These are phyloP conservation scores for Macroventuria anomochaeta DNA, from an alignment of 2,329 filamentous ascomycete genomes.

Conservation along the genomic window DNA sequence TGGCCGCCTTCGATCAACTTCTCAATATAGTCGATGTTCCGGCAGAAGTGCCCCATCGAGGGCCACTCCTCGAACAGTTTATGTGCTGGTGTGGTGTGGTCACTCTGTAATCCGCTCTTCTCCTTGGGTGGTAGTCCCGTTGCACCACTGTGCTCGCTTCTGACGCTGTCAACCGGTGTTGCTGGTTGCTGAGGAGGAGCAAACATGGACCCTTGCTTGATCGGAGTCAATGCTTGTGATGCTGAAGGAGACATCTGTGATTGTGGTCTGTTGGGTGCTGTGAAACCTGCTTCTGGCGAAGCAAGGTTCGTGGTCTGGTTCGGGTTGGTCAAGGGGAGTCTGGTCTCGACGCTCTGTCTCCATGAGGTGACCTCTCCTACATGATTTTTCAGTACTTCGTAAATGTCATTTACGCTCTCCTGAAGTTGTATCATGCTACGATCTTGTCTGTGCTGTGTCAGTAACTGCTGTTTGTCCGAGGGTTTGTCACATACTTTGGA, in stretches of 20 bases:
- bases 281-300: conserved; percentile 39
- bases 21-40: conserved; percentile 49
- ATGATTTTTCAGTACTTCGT: conserved; percentile 38
- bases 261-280: conserved; percentile 30
- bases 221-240: conserved; percentile 35
- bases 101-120: conserved; percentile 68
- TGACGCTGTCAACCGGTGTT: conserved; percentile 44
- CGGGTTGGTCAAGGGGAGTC: conserved; percentile 27
- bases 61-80: conserved; percentile 74
- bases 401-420: conserved; percentile 51
- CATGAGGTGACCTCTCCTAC: conserved; percentile 42
- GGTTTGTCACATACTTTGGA: conserved; percentile 72
- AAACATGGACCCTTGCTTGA: conserved; percentile 39
- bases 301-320: conserved; percentile 35
- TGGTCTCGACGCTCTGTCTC: conserved; percentile 43
- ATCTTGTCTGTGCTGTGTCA: conserved; percentile 50
- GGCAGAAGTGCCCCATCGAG: conserved; percentile 61
- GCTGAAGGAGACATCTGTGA: conserved; percentile 37
- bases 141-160: conserved; percentile 33
- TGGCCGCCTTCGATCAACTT: conserved; percentile 64
- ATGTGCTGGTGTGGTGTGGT: conserved; percentile 90
- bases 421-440: conserved; percentile 59
- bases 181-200: conserved; percentile 37
- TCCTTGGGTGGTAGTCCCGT: conserved; percentile 29
- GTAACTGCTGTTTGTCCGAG: conserved; percentile 2